These are phyloP conservation scores for Barnettozyma botsteinii DNA, from an alignment of 805 yeast species.

Conservation along the genomic window DNA sequence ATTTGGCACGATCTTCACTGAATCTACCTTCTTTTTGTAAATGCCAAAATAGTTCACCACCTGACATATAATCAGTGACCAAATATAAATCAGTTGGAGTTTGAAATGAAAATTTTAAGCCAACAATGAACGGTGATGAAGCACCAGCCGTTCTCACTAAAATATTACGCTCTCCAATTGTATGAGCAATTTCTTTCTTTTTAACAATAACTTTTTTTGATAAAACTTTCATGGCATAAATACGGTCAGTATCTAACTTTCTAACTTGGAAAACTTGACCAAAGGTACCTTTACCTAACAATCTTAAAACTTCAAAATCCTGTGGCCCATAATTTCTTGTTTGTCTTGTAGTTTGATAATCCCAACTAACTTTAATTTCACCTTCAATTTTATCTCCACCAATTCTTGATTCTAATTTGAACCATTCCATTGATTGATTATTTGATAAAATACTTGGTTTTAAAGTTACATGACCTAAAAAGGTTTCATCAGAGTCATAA, in stretches of 20 bases:
- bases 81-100: slow-evolving; percentile 88
- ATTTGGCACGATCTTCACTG: slow-evolving; percentile 88
- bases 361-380: slow-evolving; percentile 67
- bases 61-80: slow-evolving; percentile 96
- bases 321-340: slow-evolving; percentile 86
- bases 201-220: slow-evolving; percentile 93
- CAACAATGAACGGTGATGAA: slow-evolving; percentile 89
- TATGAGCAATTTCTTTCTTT: slow-evolving; percentile 96
- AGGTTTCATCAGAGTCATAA: slow-evolving; percentile 84
- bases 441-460: slow-evolving; percentile 46
- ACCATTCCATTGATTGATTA: slow-evolving; percentile 56
- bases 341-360: slow-evolving; percentile 55
- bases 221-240: slow-evolving; percentile 96
- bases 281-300: slow-evolving; percentile 94
- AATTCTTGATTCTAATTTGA: slow-evolving; percentile 63
- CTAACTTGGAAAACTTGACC: slow-evolving; percentile 97
- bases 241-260: slow-evolving; percentile 81
- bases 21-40: slow-evolving; percentile 95
- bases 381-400: slow-evolving; percentile 68
- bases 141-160: slow-evolving; percentile 88
- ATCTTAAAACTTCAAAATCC: slow-evolving; percentile 86
- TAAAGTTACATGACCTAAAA: slow-evolving; percentile 78
- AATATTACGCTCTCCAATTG: slow-evolving; percentile 94
- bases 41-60: slow-evolving; percentile 97
- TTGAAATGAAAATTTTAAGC: slow-evolving; percentile 92